Base-by-base conservation (phyloP, 1,284 basidiomycete genomes). In the Lentinula novae-zelandiae region DNA sequence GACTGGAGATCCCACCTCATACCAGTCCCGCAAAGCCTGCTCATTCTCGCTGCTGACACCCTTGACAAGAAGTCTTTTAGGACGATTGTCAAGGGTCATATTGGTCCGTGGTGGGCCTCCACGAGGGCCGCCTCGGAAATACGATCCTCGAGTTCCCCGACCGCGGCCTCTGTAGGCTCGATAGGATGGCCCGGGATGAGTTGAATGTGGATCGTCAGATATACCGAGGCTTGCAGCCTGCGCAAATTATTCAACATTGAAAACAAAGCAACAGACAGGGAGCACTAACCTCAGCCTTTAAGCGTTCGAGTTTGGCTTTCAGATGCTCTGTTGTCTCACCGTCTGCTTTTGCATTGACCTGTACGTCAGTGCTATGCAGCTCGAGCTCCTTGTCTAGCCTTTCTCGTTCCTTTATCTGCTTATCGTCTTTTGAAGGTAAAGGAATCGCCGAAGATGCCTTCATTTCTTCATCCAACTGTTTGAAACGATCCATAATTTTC, bases 31-130 rank as follows among this genome's bases (percentile, higher is more conserved):
- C 58, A 94, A 78, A 27, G 84, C 81, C 65, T 87, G 84, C 52
- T 82, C 67, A 57, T 76, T 78, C 40, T 84, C 84, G 27, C 78
- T 76, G 36, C 75, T 76, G 1, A 84, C 83, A 42, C 87, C 91
- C 66, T 91, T 87, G 42, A 97, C 77, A 49, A 90, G 74, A 34
- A 98, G 75, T 70, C 85, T 88, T 74, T 89, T 92, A 4, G 95
- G 91, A 17, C 95, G 86, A 68, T 96, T 95, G 74, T 98, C 95
- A 27, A 98, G 83, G 66, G 90, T 90, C 87, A 96, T 91, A 66
- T 84, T 91, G 2, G 75, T 76, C 55, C 87, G 79, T 13, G 83
- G 78, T 46, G 58, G 46, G 3, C 54, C 60, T 9, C 60, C 60
- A 12, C 60, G 46, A 12, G 83, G 77, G 3, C 84, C 87, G 53